Evolutionary conservation across 129 eudicot genomes (phyloP).

Genomic region (Heracleum sosnowskyi): DNA sequence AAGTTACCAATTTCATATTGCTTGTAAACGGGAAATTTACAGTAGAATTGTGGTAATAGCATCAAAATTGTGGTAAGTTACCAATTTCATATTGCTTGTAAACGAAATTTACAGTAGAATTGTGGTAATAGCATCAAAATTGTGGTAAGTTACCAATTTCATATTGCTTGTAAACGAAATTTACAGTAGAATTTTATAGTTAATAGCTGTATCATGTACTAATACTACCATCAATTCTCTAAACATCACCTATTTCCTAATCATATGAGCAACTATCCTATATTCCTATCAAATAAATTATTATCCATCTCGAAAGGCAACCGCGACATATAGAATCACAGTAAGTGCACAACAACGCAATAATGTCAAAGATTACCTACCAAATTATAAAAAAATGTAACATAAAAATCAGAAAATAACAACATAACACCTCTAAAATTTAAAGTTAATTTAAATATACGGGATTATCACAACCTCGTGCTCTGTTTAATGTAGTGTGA

Average conservation of each 20-base stretch:
- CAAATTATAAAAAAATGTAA: background rate
- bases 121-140: too few species aligned
- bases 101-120: too few species aligned
- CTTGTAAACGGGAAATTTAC: too few species aligned
- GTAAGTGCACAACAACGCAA: background rate
- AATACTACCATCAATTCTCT: background rate
- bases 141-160: too few species aligned
- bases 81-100: too few species aligned
- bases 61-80: too few species aligned
- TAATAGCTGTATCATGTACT: background rate
- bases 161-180: too few species aligned
- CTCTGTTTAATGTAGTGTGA: background rate
- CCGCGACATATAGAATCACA: background rate
- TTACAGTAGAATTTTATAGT: too few species aligned
- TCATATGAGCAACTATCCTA: background rate
- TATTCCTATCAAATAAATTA: background rate
- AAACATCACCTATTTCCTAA: background rate
- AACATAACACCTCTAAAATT: background rate
- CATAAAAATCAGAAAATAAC: background rate
- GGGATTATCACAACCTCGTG: background rate
- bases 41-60: too few species aligned
- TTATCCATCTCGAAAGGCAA: background rate
- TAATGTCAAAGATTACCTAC: background rate
- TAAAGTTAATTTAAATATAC: background rate
- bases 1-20: too few species aligned